These are phyloP conservation scores for Oenanthe javanica DNA, from an alignment of 140 eudicot species.

Conservation along the genomic window DNA sequence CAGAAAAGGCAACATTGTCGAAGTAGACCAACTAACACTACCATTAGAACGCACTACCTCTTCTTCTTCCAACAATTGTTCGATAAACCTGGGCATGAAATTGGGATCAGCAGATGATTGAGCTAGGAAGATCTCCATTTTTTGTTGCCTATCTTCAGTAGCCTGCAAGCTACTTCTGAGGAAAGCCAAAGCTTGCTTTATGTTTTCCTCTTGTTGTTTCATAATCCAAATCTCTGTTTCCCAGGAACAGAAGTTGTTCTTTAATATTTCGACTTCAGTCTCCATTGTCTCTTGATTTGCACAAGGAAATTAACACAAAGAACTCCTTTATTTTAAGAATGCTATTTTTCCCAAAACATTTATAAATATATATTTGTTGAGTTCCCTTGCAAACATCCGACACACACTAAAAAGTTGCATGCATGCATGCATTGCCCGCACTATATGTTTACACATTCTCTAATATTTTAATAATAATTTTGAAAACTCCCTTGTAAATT, in stretches of 20 bases:
- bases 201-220: slow-evolving; percentile 9
- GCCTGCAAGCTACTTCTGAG: slow-evolving; percentile 3
- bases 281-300: slow-evolving; percentile 7
- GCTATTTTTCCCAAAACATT: background rate
- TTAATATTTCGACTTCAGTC: background rate
- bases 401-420: background rate
- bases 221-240: background rate
- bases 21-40: background rate
- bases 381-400: background rate
- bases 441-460: background rate
- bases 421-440: background rate
- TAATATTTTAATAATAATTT: background rate
- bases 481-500: background rate
- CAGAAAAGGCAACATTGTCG: slow-evolving; percentile 12
- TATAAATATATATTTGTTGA: background rate
- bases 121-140: slow-evolving; percentile 8
- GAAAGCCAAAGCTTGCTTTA: background rate
- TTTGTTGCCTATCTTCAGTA: slow-evolving; percentile 3
- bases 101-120: slow-evolving; percentile 1
- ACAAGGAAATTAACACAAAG: background rate
- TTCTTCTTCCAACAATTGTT: slow-evolving; percentile 4
- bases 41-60: background rate
- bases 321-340: background rate
- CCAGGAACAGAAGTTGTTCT: background rate
- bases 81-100: slow-evolving; percentile 2